Base-by-base conservation (phyloP, 352 stramenopile species). In the Elongisporangium senticosum region DNA sequence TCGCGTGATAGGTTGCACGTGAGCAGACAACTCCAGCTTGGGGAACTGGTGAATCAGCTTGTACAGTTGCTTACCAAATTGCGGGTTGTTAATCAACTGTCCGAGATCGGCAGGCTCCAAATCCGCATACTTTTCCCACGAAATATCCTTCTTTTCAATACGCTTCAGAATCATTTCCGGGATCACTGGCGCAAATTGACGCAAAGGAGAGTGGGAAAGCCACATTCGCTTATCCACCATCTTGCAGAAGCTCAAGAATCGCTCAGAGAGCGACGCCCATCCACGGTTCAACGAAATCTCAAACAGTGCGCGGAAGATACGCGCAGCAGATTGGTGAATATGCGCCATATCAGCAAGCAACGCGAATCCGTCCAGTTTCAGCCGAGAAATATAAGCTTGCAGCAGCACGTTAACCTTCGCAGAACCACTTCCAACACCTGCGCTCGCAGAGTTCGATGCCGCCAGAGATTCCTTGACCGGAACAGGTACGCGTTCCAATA, bases 211-310 rank as follows among this genome's bases (percentile, higher is more conserved):
- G 65, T 99, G 97, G 33, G 92, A 98, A 19, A 93, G 77, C 98
- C 98, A 99, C 74, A 99, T 97, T 26, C 96, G 89, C 67, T 98
- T 93, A 56, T 98, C 90, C n/a, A 99, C 95, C 96, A 99, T 99
- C 62, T 99, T 99, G 63, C 96, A 98, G 51, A 99, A 97, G 54
- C 85, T 95, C 23, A 99, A 79, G 62, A 97, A 96, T 26, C 97
- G 87, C 63, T 98, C 96, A 0, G 97, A 87, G 8, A 99, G 74
- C 4, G 87, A 84, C 0, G 97, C 93, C 97, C 97, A 99, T 8
- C 87, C 71, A 71, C 97, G 82, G 59, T 92, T 96, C 48, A 99
- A 77, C 49, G 96, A 97, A 59, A 99, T 99, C 74, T 99, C 98
- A 64, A 99, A 99, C 17, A 99, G 61, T 21, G 96, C 97, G 22